Percentiles rank a stretch among this genome's conserved stretches.
These are phyloP conservation scores for Penicillium roqueforti DNA, from an alignment of 495 filamentous ascomycete genomes.

Conservation along the genomic window DNA sequence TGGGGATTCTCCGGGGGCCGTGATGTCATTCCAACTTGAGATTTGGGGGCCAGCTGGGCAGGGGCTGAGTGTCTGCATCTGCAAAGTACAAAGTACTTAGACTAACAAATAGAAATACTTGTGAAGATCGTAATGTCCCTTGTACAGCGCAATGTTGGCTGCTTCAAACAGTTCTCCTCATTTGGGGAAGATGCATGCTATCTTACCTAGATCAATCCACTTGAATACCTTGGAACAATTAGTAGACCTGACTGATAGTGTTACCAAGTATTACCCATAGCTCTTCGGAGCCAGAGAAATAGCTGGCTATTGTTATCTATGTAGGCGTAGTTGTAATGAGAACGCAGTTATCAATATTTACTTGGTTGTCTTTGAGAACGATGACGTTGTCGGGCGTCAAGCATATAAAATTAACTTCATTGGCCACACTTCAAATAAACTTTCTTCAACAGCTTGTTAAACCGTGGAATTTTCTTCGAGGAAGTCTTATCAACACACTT, in stretches of 20 bases:
- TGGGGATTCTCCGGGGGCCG: background rate
- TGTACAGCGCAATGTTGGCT: background rate
- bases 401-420: background rate
- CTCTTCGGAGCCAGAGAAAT: background rate
- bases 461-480: background rate
- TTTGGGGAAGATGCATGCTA: background rate
- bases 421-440: background rate
- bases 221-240: background rate
- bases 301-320: background rate
- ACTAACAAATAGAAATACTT: background rate
- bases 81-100: background rate
- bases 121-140: background rate
- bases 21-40: conserved; percentile 3
- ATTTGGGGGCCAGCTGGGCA: background rate
- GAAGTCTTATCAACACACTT: too few species aligned
- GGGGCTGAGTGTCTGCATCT: background rate
- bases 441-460: background rate
- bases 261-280: background rate
- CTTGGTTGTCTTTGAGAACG: background rate
- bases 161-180: background rate
- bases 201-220: background rate
- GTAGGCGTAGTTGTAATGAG: background rate
- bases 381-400: conserved; percentile 15
- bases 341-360: background rate
- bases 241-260: background rate